Base-by-base conservation (phyloP, 208 protist species). In the Wallacemonas sp. region DNA sequence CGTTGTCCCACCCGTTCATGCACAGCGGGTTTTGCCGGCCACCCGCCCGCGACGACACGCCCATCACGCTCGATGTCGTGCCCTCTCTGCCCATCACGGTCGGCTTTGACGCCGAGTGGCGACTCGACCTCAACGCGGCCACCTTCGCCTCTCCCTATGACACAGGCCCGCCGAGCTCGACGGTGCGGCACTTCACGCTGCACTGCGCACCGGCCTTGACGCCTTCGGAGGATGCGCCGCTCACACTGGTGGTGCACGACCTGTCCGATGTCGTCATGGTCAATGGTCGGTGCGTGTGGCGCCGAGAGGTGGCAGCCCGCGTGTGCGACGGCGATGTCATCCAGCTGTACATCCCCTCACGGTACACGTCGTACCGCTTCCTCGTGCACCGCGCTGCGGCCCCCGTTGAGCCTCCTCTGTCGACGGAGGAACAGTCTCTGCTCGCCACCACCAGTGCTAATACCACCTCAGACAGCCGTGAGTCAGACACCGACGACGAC, bases 221-320 rank as follows among this genome's bases (percentile, higher is more conserved):
- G 44, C 44, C 44, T 25, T 12, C 8, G 16, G n/a, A 22, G n/a
- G 10, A 7, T 31, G 52, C 36, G 52, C 4, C 3, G 7, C 16
- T 59, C 5, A 59, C 31, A 0, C 4, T 59, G 25, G 52, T 59
- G 14, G 52, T 23, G 29, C 32, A 59, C 31, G 20, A 36, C 10
- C 29, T 10, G 3, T 4, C 18, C 4, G 52, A 59, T 41, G 26
- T 39, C 3, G 25, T 59, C n/a, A 4, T 42, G 3, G n/a, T 39
- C 14, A 59, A 59, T 23, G 31, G 52, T 5, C 52, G 29, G n/a
- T 59, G 52, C n/a, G 11, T 41, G 52, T 39, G 25, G 52, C 52
- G 52, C 4, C 52, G 52, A 5, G 0, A 23, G 3, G 52, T 39
- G 11, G 31, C 52, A 25, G 52, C 39, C 29, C 32, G 52, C 22